Evolutionary conservation across 129 eudicot genomes (phyloP), one percentile per base, ranked within the genome.

Genomic region (Sambucus nigra): DNA sequence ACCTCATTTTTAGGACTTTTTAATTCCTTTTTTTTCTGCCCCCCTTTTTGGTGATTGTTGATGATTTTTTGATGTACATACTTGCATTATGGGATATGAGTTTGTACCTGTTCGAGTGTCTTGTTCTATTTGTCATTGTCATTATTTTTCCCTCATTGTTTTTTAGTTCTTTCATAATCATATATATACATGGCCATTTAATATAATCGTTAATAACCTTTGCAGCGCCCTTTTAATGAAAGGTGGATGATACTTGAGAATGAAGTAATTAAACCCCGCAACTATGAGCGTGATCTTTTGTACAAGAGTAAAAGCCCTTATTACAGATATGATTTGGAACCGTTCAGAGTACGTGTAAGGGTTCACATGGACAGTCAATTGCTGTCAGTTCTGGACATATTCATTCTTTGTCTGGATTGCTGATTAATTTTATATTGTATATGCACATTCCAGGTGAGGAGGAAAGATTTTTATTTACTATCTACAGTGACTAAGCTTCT

Each of bases 181-280:
- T 25, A 2, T 16, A 6, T 40, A 10, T 1, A n/a, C n/a, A 14
- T 33, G 63, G 63, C 2, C 23, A 12, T 25, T 45, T 2, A 38
- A 23, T 19, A 31, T 42, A 18, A 73, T 54, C 45, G 6, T 41
- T 42, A 55, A 55, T 46, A 29, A 11, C 26, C 16, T 22, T 75
- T 75, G 67, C 88, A 81, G 88, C 69, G 70, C 3, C 88, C 88
- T 25, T 81, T 81, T 26, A 66, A 72, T 52, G 77, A 70, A 64
- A 68, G 88, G 69, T 81, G 88, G 88, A 81, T 61, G 72, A 73
- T 81, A 72, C 79, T 81, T 47, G 88, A 81, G 68, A 81, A 81
- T 69, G 84, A 81, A 70, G 88, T 81, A 35, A 63, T 81, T 51
- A 78, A 70, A 69, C 88, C 88, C 22, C 76, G 88, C 39, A 81